Evolutionary conservation across 345 rosid genomes (phyloP).

Genomic region (Eutrema yunnanense): DNA sequence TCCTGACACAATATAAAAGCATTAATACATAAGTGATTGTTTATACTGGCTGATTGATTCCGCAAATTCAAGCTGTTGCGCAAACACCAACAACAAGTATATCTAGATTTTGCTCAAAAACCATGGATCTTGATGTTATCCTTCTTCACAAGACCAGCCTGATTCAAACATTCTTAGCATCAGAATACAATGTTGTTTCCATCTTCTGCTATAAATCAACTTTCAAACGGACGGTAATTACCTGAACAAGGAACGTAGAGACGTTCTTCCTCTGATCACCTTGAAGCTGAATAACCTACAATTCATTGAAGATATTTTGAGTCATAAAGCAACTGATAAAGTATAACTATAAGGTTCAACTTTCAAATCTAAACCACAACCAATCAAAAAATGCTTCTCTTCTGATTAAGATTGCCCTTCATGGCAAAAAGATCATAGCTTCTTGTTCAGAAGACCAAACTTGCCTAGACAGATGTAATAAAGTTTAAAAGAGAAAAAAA

Average conservation of each 20-base stretch:
- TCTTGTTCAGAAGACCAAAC: not conserved
- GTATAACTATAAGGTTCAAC: too few species aligned
- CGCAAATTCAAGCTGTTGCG: not conserved
- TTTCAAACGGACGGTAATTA: not conserved
- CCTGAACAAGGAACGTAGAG: conserved; percentile 38
- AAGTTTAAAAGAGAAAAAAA: not conserved
- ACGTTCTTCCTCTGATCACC: conserved; percentile 36
- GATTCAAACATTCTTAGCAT: conserved; percentile 15
- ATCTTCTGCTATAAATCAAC: not conserved
- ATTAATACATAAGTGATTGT: conserved; percentile 7
- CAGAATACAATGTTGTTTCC: not conserved
- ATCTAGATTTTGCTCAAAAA: conserved; percentile 33
- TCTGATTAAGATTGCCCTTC: not conserved
- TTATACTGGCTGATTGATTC: conserved; percentile 10
- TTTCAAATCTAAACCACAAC: not conserved
- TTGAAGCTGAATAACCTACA: conserved; percentile 36
- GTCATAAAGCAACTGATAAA: not conserved
- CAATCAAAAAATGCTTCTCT: not conserved
- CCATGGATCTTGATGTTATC: conserved; percentile 81
- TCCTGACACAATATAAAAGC: conserved; percentile 4
- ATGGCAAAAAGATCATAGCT: not conserved
- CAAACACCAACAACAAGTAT: not conserved
- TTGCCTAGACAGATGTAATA: not conserved
- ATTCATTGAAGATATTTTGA: not conserved
- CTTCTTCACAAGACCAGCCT: conserved; percentile 87